Evolutionary conservation across 2,329 filamentous ascomycete genomes (phyloP), one percentile per base, ranked within the genome.

Genomic region (Ceratocystis diversiconidia): DNA sequence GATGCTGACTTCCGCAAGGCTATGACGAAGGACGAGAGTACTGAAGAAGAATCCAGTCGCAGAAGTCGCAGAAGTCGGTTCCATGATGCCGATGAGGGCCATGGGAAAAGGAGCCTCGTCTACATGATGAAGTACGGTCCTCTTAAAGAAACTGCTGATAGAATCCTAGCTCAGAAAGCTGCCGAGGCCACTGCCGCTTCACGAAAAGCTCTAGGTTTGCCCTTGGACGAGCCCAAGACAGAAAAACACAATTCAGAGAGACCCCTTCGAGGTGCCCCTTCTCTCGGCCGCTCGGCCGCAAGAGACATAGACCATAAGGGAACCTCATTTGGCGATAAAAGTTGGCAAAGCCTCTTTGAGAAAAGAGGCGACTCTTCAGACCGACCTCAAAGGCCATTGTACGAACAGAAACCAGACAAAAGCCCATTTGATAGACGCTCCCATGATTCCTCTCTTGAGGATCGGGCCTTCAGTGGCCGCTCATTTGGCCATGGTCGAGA

Each of bases 81-180:
- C 70, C 73, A 79, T 61, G 78, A 84, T 67, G 77, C 79, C 0
- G 73, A 77, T 1, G 75, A 73, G 19, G 68, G 71, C 1, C 82
- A 83, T 70, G 83, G 82, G 19, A 82, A 82, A 73, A 77, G 73
- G 59, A 85, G 82, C 69, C 68, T 83, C 17, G 82, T 85, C 1
- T 83, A 82, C 65, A 75, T 80, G 70, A 71, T 81, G 67, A 82
- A 81, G 70, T 75, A 77, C 63, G 81, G 79, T 1, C 68, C 71
- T 22, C 68, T 79, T 36, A 72, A 74, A 60, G 72, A 76, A 2
- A 71, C 72, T 60, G 66, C 64, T 15, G 59, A 69, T 30, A 28
- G 25, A 43, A 67, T 69, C 30, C 46, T 66, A 43, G 15, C 63
- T 5, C 50, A 64, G 22, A 63, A 66, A 15, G 61, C 62, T 19